A percentile compares a stretch with the other conserved stretches of the same genome.
phyloP scores from a whole-genome alignment of 306 rosid species.

The Castanopsis chinensis region DNA sequence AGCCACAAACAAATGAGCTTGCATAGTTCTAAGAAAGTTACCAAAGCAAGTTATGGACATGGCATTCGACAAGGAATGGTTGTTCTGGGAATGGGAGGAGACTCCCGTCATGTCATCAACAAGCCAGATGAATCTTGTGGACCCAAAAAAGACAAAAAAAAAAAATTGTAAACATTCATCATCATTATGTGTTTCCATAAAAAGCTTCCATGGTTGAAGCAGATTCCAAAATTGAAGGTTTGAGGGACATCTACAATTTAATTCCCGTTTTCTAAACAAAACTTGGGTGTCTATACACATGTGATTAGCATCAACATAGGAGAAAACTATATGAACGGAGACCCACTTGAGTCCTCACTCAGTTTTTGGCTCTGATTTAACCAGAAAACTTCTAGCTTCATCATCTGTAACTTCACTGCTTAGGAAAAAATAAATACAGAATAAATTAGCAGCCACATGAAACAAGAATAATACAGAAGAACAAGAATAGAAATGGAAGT shows the following conservation, averaged over 20 bases:
- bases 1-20: too few relatives aligned
- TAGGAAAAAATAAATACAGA: slow-evolving; percentile 21
- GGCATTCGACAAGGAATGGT: too few relatives aligned
- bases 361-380: slow-evolving; percentile 49
- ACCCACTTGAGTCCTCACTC: slow-evolving; percentile 19
- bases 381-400: slow-evolving; percentile 65
- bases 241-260: neutral
- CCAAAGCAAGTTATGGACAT: too few relatives aligned
- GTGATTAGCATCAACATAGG: neutral
- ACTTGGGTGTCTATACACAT: neutral
- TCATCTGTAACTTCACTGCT: slow-evolving; percentile 79
- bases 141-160: too few relatives aligned
- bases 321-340: neutral
- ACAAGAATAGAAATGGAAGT: neutral
- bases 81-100: too few relatives aligned
- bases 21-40: too few relatives aligned
- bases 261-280: neutral
- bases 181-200: neutral
- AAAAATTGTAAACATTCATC: too few relatives aligned
- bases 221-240: neutral
- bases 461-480: neutral
- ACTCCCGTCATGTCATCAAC: neutral
- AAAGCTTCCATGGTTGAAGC: neutral
- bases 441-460: neutral
- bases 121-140: too few relatives aligned